Conservation (phyloP, 106 monocot genomes). For the Dendrobium officinale region DNA sequence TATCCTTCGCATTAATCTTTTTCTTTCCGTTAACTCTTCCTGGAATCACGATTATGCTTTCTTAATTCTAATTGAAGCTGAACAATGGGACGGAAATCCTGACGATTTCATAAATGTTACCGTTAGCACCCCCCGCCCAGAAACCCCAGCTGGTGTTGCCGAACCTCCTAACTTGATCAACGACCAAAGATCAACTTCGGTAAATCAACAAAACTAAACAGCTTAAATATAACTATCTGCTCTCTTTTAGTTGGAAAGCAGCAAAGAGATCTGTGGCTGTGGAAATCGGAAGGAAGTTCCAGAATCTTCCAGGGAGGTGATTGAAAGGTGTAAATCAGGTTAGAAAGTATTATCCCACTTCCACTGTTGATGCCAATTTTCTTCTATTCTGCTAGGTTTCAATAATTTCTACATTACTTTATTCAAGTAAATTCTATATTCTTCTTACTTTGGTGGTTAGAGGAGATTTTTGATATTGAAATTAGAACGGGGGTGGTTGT, state of each 20-base stretch:
- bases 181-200: constrained; percentile 3
- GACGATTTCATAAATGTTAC: constrained; percentile 34
- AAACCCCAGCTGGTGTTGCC: constrained; percentile 16
- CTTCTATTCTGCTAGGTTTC: not conserved
- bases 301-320: not conserved
- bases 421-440: not conserved
- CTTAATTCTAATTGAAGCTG: constrained; percentile 35
- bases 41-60: not conserved
- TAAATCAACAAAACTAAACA: not conserved
- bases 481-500: not conserved
- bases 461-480: not conserved
- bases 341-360: not conserved
- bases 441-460: not conserved
- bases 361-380: not conserved
- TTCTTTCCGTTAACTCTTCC: not conserved
- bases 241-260: not conserved
- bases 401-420: not conserved
- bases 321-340: not conserved
- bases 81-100: constrained; percentile 44
- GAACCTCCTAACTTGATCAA: constrained; percentile 6
- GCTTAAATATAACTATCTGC: not conserved
- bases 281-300: not conserved
- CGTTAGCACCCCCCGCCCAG: constrained; percentile 29
- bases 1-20: constrained; percentile 14
- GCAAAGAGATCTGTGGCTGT: not conserved